These are phyloP conservation scores for Brasilioporus rufonigricans DNA, from an alignment of 768 basidiomycete species.

Conservation along the genomic window DNA sequence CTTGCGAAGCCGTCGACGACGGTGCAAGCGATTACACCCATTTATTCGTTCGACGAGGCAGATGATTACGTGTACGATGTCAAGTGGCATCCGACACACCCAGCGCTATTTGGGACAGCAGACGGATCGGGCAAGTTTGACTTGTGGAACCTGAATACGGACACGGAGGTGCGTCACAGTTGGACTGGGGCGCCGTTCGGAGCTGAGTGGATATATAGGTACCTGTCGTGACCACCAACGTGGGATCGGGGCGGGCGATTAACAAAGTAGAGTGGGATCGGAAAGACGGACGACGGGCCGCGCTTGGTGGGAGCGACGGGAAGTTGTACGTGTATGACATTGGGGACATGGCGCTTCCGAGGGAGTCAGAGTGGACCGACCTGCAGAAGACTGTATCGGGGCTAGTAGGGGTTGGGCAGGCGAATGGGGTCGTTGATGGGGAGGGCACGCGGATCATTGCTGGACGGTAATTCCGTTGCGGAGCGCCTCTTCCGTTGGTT, in stretches of 20 bases:
- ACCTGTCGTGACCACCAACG: slow-evolving; percentile 81
- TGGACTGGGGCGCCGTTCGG: not conserved
- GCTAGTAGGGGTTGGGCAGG: slow-evolving; percentile 51
- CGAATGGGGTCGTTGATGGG: slow-evolving; percentile 34
- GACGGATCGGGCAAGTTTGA: slow-evolving; percentile 97
- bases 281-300: slow-evolving; percentile 88
- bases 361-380: slow-evolving; percentile 93
- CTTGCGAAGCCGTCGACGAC: slow-evolving; percentile 69
- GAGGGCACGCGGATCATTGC: slow-evolving; percentile 32
- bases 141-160: slow-evolving; percentile 95
- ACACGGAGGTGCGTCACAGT: slow-evolving; percentile 76
- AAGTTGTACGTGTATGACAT: slow-evolving; percentile 93
- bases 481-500: slow-evolving; percentile 4
- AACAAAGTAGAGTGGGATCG: slow-evolving; percentile 97
- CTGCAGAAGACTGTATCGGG: slow-evolving; percentile 84
- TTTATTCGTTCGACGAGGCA: slow-evolving; percentile 96
- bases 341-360: slow-evolving; percentile 83
- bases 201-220: slow-evolving; percentile 51
- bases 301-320: slow-evolving; percentile 90
- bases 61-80: slow-evolving; percentile 99
- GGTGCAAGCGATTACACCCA: slow-evolving; percentile 54
- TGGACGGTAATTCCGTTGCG: slow-evolving; percentile 32
- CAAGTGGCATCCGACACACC: slow-evolving; percentile 96
- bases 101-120: slow-evolving; percentile 89
- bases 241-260: slow-evolving; percentile 78